A percentile compares a stretch with the other conserved stretches of the same genome.
Conservation (phyloP, 345 rosid genomes). For the Clarkia xantiana region DNA sequence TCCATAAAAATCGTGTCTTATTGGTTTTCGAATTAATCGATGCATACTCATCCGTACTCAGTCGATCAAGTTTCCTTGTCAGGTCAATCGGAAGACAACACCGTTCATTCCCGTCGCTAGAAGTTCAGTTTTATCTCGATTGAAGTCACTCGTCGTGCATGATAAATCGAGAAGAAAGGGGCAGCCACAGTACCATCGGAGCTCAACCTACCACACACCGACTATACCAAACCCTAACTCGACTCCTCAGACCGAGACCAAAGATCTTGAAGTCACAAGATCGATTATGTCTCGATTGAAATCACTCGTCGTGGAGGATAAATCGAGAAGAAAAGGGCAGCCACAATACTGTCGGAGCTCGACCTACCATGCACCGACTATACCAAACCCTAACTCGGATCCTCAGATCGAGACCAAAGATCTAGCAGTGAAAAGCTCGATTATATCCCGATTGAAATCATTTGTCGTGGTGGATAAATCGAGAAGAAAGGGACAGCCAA, state of each 20-base stretch:
- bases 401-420: too few relatives aligned
- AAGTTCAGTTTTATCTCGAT: too few relatives aligned
- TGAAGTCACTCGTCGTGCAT: slow-evolving; percentile 42
- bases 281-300: slow-evolving; percentile 50
- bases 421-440: too few relatives aligned
- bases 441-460: slow-evolving; percentile 34
- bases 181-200: slow-evolving; percentile 21
- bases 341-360: slow-evolving; percentile 22
- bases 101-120: too few relatives aligned
- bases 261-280: too few relatives aligned
- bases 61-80: too few relatives aligned
- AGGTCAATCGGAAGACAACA: too few relatives aligned
- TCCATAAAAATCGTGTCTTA: too few relatives aligned
- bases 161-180: slow-evolving; percentile 45
- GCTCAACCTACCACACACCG: slow-evolving; percentile 14
- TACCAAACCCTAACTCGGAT: slow-evolving; percentile 3
- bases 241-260: too few relatives aligned
- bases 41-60: too few relatives aligned
- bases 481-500: slow-evolving; percentile 40
- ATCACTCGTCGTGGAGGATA: slow-evolving; percentile 45
- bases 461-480: slow-evolving; percentile 38
- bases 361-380: slow-evolving; percentile 13
- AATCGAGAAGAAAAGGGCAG: slow-evolving; percentile 31
- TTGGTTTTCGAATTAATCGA: too few relatives aligned
- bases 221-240: slow-evolving; percentile 4